Evolutionary conservation across 2,329 filamentous ascomycete species (phyloP).

Genomic region (Talaromyces sp.): DNA sequence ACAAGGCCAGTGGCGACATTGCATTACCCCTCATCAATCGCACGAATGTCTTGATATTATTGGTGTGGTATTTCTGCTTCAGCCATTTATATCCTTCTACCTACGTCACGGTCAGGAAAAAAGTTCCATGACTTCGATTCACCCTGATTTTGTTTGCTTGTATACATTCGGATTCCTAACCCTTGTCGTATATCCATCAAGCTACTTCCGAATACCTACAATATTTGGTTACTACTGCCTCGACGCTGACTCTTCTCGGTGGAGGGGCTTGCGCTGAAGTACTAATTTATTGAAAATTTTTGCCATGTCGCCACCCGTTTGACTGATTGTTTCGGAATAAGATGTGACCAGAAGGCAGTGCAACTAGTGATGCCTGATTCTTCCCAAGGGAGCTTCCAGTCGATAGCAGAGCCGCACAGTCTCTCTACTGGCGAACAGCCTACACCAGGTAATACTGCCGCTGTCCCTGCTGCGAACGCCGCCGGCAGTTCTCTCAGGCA

Average conservation of each 20-base stretch:
- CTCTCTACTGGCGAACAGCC: neutral
- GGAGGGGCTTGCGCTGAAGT: neutral
- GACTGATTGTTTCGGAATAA: neutral
- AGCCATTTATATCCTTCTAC: neutral
- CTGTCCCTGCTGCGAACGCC: neutral
- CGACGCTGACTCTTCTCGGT: neutral
- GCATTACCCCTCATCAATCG: neutral
- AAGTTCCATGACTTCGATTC: neutral
- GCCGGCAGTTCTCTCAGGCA: neutral
- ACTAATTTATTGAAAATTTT: neutral
- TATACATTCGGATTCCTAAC: neutral
- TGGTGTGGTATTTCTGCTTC: neutral
- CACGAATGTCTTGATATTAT: neutral
- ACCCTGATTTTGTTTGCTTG: neutral
- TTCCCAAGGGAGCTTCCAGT: neutral
- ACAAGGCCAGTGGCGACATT: neutral
- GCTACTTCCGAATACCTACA: neutral
- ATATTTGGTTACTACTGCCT: neutral
- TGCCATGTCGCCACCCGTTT: neutral
- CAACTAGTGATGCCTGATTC: constrained; percentile 4
- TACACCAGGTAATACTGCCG: neutral
- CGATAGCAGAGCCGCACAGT: neutral
- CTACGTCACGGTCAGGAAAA: neutral
- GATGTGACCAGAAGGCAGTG: neutral
- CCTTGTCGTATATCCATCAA: neutral